Base-by-base conservation (phyloP, 176 grass and related monocot genomes). In the Eragrostis nindensis region DNA sequence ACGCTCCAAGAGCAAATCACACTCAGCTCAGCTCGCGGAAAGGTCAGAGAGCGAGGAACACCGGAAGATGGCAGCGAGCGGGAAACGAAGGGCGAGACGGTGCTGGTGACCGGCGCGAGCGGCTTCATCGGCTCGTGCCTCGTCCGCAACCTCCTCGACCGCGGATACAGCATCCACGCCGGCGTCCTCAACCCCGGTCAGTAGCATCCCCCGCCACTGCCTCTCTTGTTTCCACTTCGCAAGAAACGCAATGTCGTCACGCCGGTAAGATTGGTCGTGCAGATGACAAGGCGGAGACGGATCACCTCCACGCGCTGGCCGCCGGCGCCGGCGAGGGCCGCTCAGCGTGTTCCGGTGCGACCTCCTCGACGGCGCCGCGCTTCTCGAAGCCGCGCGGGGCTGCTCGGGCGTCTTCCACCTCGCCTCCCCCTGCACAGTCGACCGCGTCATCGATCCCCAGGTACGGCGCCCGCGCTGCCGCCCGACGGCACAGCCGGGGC, bases 101-200 rank as follows among this genome's bases (percentile, higher is more conserved):
- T 93, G 65, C 62, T 94, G 81, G 90, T 95, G 38, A 95, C 96
- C 11, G 96, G 96, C 64, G 96, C 88, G 1, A 98, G 92, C 78
- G 92, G 95, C n/a, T 93, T 95, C 92, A 95, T 93, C 82, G 88
- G 95, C 39, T 98, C 95, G 0, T 88, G 74, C 36, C 46, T 93
- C 40, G 84, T 98, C 8, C 84, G 90, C 46, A 62, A 38, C 70
- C 95, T 98, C 77, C 95, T 91, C 66, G 71, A 38, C 12, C 88
- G 88, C 49, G 95, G 95, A 75, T 98, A 93, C 86, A 46, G 19
- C 65, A 75, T 98, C 76, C 92, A 86, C 70, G 90, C 95, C 74
- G 91, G 88, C 78, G 95, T 94, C 75, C 87, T 87, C 79, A 89
- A 88, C 59, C 90, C 93, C 46, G 72, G 92, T 98, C 42, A 62